These are phyloP conservation scores for Panaeolus cyanescens DNA, from an alignment of 768 basidiomycete species.

Conservation along the genomic window DNA sequence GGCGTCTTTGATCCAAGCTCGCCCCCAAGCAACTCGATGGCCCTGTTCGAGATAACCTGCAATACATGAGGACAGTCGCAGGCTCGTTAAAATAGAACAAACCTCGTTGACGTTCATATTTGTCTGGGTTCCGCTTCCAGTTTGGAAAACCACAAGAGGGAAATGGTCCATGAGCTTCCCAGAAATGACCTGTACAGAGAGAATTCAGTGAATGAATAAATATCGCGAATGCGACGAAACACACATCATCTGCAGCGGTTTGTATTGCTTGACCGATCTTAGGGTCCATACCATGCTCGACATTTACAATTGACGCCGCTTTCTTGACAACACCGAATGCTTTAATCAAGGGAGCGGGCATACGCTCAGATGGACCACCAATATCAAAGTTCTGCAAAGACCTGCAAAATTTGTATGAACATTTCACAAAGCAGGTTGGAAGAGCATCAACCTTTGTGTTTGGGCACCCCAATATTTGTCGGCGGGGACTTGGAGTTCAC, in stretches of 20 bases:
- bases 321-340: conserved; percentile 98
- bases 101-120: conserved; percentile 99
- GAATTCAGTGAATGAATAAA: not conserved
- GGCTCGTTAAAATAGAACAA: not conserved
- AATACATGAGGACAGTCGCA: not conserved
- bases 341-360: conserved; percentile 95
- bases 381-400: conserved; percentile 99
- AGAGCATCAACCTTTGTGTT: conserved; percentile 75
- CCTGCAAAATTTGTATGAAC: conserved; percentile 34
- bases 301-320: conserved; percentile 91
- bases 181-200: conserved; percentile 81
- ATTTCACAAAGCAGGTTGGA: not conserved
- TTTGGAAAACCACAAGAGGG: conserved; percentile 98
- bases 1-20: conserved; percentile 95
- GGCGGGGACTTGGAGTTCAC: conserved; percentile 80
- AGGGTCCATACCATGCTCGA: conserved; percentile 86
- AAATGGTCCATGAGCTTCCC: conserved; percentile 95
- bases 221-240: conserved; percentile 17
- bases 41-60: conserved; percentile 96
- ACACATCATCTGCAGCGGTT: conserved; percentile 89
- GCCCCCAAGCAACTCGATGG: conserved; percentile 95
- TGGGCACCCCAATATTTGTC: conserved; percentile 96
- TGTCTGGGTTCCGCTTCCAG: conserved; percentile 97
- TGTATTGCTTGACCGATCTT: conserved; percentile 89
- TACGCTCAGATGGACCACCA: conserved; percentile 89